Evolutionary conservation across 2,329 filamentous ascomycete species (phyloP), one percentile per base, ranked within the genome.

Genomic region (Trichoderma breve): DNA sequence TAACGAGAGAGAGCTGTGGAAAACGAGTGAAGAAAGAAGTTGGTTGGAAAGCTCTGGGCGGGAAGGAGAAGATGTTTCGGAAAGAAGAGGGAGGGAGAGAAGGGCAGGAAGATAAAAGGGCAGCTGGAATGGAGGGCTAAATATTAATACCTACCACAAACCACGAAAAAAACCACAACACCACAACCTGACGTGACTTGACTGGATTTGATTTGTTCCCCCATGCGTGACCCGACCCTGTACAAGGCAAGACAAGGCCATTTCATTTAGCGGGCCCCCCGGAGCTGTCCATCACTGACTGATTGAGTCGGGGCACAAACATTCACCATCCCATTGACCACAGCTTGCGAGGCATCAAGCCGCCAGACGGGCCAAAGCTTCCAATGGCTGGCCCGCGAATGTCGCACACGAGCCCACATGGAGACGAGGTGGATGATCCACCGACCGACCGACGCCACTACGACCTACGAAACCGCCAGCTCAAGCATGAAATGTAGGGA

Each of bases 1-100:
- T 76, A 82, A 79, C 77, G 81, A 82, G 78, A 71, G 78, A 78
- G 78, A 78, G 57, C 30, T 34, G 12, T 61, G 66, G 57, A 76
- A 76, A 76, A 69, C 55, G 66, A 76, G 73, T 55, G 75, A 78
- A 77, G 72, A 76, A 77, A 76, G 73, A 75, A 73, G 73, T 43
- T 39, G 30, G 71, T 32, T 26, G 58, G 36, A 26, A 62, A 62
- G 34, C 65, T 65, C 64, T 67, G 71, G 64, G 71, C 65, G 65
- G 71, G 73, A 74, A 72, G 71, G 70, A 74, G 71, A 71, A 47
- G 65, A 58, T 62, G 65, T 21, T 55, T 21, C 15, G 47, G 58
- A 36, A 51, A 58, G 61, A 66, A 66, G 61, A 69, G 70, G 64
- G 71, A 71, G 72, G 66, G 36, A 36, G 53, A 28, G 30, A 60